phyloP scores from a whole-genome alignment of 2,329 filamentous ascomycete genomes.

The Trichoderma endophyticum region DNA sequence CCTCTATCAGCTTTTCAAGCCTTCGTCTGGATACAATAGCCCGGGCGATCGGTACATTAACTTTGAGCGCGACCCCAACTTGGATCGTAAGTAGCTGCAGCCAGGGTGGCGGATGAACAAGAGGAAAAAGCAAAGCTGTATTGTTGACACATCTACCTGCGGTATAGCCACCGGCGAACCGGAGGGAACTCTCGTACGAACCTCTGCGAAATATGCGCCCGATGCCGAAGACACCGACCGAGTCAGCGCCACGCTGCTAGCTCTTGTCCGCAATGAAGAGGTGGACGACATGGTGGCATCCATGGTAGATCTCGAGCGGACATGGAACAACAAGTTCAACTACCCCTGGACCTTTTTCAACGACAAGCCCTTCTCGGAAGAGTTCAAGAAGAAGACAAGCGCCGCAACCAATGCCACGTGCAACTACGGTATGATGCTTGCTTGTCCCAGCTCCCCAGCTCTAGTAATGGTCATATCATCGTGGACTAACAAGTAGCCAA shows the following conservation, averaged over 20 bases:
- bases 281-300: constrained; percentile 77
- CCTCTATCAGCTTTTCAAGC: constrained; percentile 69
- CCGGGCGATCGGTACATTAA: constrained; percentile 46
- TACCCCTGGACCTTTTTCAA: constrained; percentile 99
- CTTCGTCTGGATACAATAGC: constrained; percentile 45
- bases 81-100: constrained; percentile 66
- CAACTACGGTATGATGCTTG: constrained; percentile 55
- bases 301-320: constrained; percentile 88
- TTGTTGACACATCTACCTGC: constrained; percentile 19
- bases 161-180: constrained; percentile 76
- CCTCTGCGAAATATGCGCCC: constrained; percentile 73
- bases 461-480: neutral
- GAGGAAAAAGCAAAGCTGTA: neutral
- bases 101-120: neutral
- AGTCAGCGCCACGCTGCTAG: constrained; percentile 89
- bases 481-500: constrained; percentile 19
- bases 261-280: constrained; percentile 90
- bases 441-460: neutral
- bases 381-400: constrained; percentile 81
- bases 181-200: constrained; percentile 68
- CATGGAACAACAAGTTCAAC: constrained; percentile 99
- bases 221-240: constrained; percentile 73
- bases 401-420: constrained; percentile 86
- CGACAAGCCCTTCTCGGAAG: constrained; percentile 85
- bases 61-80: constrained; percentile 76